phyloP scores from a whole-genome alignment of 441 rosid genomes.

The Erodium moschatum region DNA sequence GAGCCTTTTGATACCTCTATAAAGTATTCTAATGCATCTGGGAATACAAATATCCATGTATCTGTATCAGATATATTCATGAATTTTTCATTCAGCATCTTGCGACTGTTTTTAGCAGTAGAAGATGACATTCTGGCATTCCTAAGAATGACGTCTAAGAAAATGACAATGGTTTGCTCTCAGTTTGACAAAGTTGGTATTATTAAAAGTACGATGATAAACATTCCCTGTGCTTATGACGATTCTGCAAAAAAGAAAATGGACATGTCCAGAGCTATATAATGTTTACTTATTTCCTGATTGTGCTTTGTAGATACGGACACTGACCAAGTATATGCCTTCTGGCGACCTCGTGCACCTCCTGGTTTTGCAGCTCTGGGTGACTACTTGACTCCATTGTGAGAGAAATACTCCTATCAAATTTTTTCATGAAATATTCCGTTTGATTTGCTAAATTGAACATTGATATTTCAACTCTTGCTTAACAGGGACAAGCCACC shows the following conservation, averaged over 20 bases:
- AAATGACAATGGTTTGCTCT: conserved; percentile 72
- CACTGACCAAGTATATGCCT: conserved; percentile 58
- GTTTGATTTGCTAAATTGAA: conserved; percentile 8
- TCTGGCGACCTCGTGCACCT: conserved; percentile 93
- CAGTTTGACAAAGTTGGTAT: conserved; percentile 90
- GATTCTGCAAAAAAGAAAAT: neutral
- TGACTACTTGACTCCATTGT: conserved; percentile 87
- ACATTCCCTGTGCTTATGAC: conserved; percentile 9
- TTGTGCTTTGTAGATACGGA: conserved; percentile 43
- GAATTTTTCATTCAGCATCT: conserved; percentile 92
- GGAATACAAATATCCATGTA: conserved; percentile 64
- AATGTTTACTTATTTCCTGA: conserved; percentile 23
- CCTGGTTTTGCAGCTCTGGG: conserved; percentile 96
- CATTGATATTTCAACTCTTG: conserved; percentile 21
- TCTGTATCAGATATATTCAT: conserved; percentile 78
- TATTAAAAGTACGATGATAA: conserved; percentile 48
- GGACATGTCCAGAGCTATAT: conserved; percentile 12
- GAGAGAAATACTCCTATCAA: conserved; percentile 27
- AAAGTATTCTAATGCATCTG: conserved; percentile 79
- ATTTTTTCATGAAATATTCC: conserved; percentile 18
- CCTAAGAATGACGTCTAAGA: conserved; percentile 78
- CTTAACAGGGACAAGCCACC: conserved; percentile 93
- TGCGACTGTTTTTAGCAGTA: conserved; percentile 83
- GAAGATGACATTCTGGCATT: conserved; percentile 88
- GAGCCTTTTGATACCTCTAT: conserved; percentile 87